Evolutionary conservation across 495 filamentous ascomycete genomes (phyloP).

Genomic region (Neurospora pannonica): DNA sequence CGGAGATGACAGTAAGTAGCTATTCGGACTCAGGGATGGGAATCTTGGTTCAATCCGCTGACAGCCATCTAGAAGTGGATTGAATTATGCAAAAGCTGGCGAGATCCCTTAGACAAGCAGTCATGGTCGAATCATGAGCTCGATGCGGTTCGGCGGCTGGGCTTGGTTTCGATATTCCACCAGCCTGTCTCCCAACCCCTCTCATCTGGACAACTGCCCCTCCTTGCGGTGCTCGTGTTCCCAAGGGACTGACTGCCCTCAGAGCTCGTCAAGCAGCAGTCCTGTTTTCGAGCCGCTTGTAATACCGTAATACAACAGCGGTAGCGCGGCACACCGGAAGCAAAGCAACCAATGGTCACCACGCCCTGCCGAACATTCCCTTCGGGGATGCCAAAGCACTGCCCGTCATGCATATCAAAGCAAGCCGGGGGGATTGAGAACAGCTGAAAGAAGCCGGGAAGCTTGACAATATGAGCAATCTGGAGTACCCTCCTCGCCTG

Average conservation of each 20-base stretch:
- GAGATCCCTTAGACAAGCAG: not conserved
- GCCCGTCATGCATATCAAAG: not conserved
- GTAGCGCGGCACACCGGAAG: conserved; percentile 11
- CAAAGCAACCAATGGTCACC: conserved; percentile 9
- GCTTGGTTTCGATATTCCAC: not conserved
- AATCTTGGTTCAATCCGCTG: not conserved
- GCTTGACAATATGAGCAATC: not conserved
- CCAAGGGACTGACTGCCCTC: not conserved
- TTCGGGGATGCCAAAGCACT: not conserved
- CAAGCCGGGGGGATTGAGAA: not conserved
- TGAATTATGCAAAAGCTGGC: not conserved
- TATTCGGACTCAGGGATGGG: not conserved
- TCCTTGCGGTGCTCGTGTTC: conserved; percentile 3
- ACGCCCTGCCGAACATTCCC: not conserved
- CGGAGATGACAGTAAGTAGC: not conserved
- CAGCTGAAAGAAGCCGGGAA: not conserved
- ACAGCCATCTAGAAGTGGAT: not conserved
- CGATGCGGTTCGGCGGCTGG: not conserved
- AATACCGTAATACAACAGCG: conserved; percentile 14
- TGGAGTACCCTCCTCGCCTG: not conserved
- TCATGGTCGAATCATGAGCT: not conserved
- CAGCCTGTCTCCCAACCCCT: not conserved
- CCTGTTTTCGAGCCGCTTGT: not conserved
- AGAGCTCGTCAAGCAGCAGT: not conserved
- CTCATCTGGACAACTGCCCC: not conserved